Conservation (phyloP, 768 basidiomycete genomes). For the Leucocoprinus leucothites region DNA sequence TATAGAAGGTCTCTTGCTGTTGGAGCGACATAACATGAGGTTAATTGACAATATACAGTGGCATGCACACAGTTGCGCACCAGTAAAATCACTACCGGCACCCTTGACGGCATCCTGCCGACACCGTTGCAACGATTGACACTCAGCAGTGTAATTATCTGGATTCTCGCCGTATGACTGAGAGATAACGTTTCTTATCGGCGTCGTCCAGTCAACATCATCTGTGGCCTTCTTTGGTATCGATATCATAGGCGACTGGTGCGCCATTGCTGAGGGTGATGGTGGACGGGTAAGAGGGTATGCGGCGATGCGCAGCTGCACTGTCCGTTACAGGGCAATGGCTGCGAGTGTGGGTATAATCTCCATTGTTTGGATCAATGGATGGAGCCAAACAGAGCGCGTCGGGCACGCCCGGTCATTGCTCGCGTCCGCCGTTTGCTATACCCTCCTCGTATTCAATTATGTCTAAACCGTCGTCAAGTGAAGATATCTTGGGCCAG, state of each 20-base stretch:
- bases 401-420: conserved; percentile 11
- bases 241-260: conserved; percentile 85
- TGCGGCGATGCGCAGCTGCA: conserved; percentile 8
- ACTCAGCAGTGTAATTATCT: conserved; percentile 84
- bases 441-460: conserved; percentile 40
- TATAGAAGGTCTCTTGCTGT: conserved; percentile 89
- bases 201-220: conserved; percentile 94
- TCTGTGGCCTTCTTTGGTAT: conserved; percentile 94
- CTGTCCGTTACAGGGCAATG: conserved; percentile 1
- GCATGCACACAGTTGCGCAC: conserved; percentile 36
- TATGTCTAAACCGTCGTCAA: conserved; percentile 64
- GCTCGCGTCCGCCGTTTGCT: conserved; percentile 5
- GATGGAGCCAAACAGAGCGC: conserved; percentile 21
- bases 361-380: conserved; percentile 18
- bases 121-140: conserved; percentile 81
- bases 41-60: not conserved
- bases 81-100: conserved; percentile 94
- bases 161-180: conserved; percentile 94
- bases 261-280: conserved; percentile 45
- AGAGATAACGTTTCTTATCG: conserved; percentile 81
- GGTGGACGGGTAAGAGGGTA: not conserved
- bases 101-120: conserved; percentile 95
- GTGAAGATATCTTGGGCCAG: conserved; percentile 86
- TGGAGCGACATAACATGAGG: not conserved
- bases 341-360: not conserved